Evolutionary conservation across 441 rosid species (phyloP).

Genomic region (Syzygium malaccense): DNA sequence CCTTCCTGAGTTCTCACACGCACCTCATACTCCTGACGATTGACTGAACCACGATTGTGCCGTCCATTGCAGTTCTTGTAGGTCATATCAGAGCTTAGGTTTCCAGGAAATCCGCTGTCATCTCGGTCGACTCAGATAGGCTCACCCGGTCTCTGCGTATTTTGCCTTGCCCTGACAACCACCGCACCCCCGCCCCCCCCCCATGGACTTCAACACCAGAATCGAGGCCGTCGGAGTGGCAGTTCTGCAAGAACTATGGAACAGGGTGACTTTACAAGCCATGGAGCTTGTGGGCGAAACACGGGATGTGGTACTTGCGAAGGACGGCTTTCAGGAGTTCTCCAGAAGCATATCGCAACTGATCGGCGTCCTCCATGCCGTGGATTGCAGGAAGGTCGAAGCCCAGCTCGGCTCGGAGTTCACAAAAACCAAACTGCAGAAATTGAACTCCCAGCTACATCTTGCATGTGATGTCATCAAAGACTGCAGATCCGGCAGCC

Average conservation of each 20-base stretch:
- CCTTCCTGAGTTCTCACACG: background rate
- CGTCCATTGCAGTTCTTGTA: background rate
- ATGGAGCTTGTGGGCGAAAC: slow-evolving; percentile 26
- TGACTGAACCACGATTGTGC: background rate
- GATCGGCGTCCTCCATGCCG: slow-evolving; percentile 12
- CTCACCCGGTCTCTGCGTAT: background rate
- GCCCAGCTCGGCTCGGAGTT: slow-evolving; percentile 24
- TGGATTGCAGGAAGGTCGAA: slow-evolving; percentile 24
- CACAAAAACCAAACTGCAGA: slow-evolving; percentile 20
- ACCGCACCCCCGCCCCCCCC: background rate
- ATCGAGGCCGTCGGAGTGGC: slow-evolving; percentile 23
- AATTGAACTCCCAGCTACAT: slow-evolving; percentile 19
- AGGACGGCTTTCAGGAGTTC: slow-evolving; percentile 27
- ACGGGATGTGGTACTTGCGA: slow-evolving; percentile 26
- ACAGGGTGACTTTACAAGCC: slow-evolving; percentile 22
- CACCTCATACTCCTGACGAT: background rate
- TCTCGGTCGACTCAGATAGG: background rate
- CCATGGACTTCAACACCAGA: slow-evolving; percentile 14
- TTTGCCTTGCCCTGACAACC: background rate
- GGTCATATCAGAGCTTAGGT: background rate
- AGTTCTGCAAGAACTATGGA: slow-evolving; percentile 33
- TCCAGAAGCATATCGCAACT: slow-evolving; percentile 24
- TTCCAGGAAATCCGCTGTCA: background rate
- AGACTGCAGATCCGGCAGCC: slow-evolving; percentile 30
- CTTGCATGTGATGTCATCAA: slow-evolving; percentile 20